Conservation (phyloP, 495 filamentous ascomycete genomes). For the Aspergillus diversus region DNA sequence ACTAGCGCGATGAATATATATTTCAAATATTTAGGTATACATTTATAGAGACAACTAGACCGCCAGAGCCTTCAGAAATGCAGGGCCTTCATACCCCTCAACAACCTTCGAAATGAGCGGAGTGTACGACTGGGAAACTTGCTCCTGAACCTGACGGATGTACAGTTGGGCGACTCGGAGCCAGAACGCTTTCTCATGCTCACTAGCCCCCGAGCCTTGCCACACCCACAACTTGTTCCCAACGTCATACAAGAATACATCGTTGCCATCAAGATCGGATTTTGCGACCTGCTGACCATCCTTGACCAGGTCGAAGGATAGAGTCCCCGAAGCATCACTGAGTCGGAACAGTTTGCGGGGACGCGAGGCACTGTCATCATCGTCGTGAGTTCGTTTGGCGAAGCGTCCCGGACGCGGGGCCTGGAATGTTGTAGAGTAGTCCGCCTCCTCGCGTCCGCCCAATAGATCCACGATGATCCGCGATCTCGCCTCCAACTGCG, state of each 20-base stretch:
- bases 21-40: too few species aligned
- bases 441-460: slow-evolving; percentile 49
- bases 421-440: slow-evolving; percentile 1
- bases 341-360: slow-evolving; percentile 56
- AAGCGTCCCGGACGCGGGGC: slow-evolving; percentile 4
- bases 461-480: slow-evolving; percentile 56
- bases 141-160: slow-evolving; percentile 49
- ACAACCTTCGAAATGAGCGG: slow-evolving; percentile 57
- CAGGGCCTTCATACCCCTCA: slow-evolving; percentile 55
- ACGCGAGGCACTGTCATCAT: slow-evolving; percentile 17
- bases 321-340: slow-evolving; percentile 55
- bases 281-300: slow-evolving; percentile 43
- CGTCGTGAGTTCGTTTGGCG: slow-evolving; percentile 15
- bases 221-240: slow-evolving; percentile 62
- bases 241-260: slow-evolving; percentile 62
- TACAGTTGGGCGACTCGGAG: slow-evolving; percentile 60
- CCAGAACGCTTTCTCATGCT: slow-evolving; percentile 58
- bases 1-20: too few species aligned
- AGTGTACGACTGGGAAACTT: slow-evolving; percentile 40
- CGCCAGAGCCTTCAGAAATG: slow-evolving; percentile 37
- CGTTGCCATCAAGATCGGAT: slow-evolving; percentile 55
- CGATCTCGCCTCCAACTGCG: slow-evolving; percentile 58
- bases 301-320: slow-evolving; percentile 58
- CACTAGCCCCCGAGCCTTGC: slow-evolving; percentile 59
- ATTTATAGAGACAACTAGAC: neutral